Conservation (phyloP, 192 early-diverging fungal species). For the Geosiphon pyriformis region DNA sequence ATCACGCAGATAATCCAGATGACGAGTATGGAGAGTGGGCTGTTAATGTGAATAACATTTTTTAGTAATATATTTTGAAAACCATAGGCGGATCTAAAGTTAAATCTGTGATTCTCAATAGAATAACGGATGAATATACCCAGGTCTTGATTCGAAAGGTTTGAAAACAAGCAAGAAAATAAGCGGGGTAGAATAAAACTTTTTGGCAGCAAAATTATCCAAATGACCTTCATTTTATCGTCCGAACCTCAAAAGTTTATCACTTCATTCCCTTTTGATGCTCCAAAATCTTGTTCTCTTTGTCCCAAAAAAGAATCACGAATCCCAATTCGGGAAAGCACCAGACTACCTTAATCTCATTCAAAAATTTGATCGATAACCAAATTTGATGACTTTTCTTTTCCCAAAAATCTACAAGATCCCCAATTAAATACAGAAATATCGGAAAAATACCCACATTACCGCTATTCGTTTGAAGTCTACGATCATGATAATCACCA, state of each 20-base stretch:
- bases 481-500: constrained; percentile 46
- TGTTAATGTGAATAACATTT: constrained; percentile 44
- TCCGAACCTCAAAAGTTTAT: neutral
- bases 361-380: too few species aligned
- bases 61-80: too few species aligned
- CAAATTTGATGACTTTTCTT: too few species aligned
- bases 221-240: neutral
- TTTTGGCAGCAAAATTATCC: too few species aligned
- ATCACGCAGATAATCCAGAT: constrained; percentile 68
- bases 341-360: too few species aligned
- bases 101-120: too few species aligned
- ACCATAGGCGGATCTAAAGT: too few species aligned
- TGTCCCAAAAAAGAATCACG: neutral
- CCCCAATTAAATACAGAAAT: too few species aligned
- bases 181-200: neutral
- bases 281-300: neutral
- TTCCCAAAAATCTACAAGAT: too few species aligned
- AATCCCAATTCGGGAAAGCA: neutral
- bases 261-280: neutral
- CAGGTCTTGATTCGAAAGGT: too few species aligned
- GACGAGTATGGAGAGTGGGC: constrained; percentile 51
- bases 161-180: neutral
- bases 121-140: too few species aligned
- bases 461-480: constrained; percentile 40
- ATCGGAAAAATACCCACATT: constrained; percentile 27